Percentiles rank a stretch among this genome's conserved stretches.
These are phyloP conservation scores for Zostera marina DNA, from an alignment of 116 monocot species.

Conservation along the genomic window DNA sequence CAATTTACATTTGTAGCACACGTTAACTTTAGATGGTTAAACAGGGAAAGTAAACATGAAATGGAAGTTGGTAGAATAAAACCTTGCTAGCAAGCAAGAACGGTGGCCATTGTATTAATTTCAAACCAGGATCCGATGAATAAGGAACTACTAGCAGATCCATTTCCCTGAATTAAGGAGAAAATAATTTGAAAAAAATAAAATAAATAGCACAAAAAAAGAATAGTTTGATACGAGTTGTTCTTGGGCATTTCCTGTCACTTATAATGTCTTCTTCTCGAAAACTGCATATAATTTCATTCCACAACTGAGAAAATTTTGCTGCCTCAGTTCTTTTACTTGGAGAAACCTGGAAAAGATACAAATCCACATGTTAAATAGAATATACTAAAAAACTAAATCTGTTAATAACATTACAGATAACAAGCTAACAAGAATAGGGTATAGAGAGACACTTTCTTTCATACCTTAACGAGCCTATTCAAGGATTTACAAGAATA, in stretches of 20 bases:
- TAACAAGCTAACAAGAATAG: not conserved
- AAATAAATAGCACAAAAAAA: not conserved
- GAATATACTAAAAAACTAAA: not conserved
- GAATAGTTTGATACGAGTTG: not conserved
- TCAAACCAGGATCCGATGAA: constrained; percentile 80
- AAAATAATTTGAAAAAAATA: not conserved
- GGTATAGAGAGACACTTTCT: no score
- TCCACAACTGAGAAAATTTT: constrained; percentile 97
- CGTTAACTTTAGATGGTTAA: not conserved
- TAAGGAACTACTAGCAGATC: constrained; percentile 92
- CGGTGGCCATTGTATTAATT: constrained; percentile 93
- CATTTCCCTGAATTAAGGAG: constrained; percentile 73
- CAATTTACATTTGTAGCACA: no score
- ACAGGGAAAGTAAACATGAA: not conserved
- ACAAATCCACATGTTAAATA: not conserved
- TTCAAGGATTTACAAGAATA: no score
- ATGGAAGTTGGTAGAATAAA: constrained; percentile 3
- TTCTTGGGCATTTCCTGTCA: constrained; percentile 50
- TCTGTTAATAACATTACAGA: not conserved
- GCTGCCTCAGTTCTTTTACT: constrained; percentile 88
- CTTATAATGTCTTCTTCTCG: constrained; percentile 95
- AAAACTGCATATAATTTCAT: constrained; percentile 96
- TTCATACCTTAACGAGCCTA: no score
- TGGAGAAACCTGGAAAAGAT: constrained; percentile 50
- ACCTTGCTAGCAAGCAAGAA: constrained; percentile 99